Base-by-base conservation (phyloP, 1,139 yeast species). In the Geotrichum bryndzae region DNA sequence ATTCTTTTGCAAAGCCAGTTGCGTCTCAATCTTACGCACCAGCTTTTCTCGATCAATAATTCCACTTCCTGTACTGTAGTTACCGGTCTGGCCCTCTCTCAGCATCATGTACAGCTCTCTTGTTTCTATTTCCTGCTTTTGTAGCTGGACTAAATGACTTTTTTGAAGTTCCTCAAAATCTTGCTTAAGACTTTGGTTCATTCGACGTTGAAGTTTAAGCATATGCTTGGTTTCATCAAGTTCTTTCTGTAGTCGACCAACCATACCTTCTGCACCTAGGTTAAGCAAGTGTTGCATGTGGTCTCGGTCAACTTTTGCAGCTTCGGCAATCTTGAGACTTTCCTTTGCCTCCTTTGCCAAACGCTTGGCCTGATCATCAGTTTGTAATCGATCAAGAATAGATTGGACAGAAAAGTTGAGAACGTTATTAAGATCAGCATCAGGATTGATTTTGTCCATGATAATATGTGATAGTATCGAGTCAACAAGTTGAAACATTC, bases 281-380 rank as follows among this genome's bases (percentile, higher is more conserved):
- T 88, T 82, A 53, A 92, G 78, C 72, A 90, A 89, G 60, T 85
- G 79, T 27, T 87, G 82, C 76, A 92, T 80, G 56, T 85, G 86
- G 68, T 90, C 97, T 61, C 95, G 81, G 72, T 92, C 97, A 0
- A 96, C 95, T 53, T 84, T 82, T 7, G 96, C 89, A 68, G 88
- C 91, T 69, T 88, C 96, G 0, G 90, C 88, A 53, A 82, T 79
- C 68, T 84, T 85, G 56, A 84, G 83, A 55, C 87, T 82, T 38
- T 82, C 85, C 66, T 86, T 85, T 22, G 87, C 86, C 67, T 92
- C 97, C 56, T 81, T 74, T 60, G 88, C 78, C 0, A 97, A 96
- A 62, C 87, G 81, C 60, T 88, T 80, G 25, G 96, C 97, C 74
- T 88, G 88, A 64, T 91, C 97, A 73, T 94, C 99, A 0, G 97